Conservation (phyloP, 2,329 filamentous ascomycete genomes). For the Seiridium cupressi region DNA sequence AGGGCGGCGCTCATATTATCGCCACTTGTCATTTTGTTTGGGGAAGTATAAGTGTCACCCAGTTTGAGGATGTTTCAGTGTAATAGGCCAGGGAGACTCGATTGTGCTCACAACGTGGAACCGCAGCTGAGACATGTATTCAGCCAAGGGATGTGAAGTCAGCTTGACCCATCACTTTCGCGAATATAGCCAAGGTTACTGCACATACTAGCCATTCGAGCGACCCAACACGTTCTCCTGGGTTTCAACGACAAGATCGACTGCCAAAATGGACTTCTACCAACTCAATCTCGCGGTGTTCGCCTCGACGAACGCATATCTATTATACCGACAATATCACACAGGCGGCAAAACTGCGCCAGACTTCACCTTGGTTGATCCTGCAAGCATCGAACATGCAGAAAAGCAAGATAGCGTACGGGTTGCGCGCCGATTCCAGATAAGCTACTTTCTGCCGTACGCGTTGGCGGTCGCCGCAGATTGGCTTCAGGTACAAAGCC, state of each 20-base stretch:
- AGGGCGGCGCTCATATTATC: too few relatives aligned
- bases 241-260: too few relatives aligned
- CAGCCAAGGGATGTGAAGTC: not conserved
- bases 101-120: not conserved
- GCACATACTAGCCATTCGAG: not conserved
- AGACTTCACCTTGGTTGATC: slow-evolving; percentile 28
- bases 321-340: slow-evolving; percentile 21
- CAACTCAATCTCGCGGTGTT: slow-evolving; percentile 20
- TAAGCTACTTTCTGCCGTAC: slow-evolving; percentile 22
- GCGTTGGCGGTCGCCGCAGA: slow-evolving; percentile 41
- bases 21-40: too few relatives aligned
- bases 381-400: not conserved
- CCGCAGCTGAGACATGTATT: not conserved
- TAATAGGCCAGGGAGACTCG: not conserved
- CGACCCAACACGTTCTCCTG: not conserved
- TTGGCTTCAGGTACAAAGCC: slow-evolving; percentile 38
- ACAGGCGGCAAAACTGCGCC: slow-evolving; percentile 6
- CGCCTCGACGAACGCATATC: slow-evolving; percentile 17
- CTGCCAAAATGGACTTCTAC: slow-evolving; percentile 18
- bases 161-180: not conserved
- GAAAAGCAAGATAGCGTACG: not conserved
- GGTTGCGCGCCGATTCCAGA: not conserved
- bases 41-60: too few relatives aligned
- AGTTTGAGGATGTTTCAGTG: not conserved
- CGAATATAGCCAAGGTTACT: too few relatives aligned